Evolutionary conservation across 2,329 filamentous ascomycete genomes (phyloP), one percentile per base, ranked within the genome.

Genomic region (Paradendryphiella salina): DNA sequence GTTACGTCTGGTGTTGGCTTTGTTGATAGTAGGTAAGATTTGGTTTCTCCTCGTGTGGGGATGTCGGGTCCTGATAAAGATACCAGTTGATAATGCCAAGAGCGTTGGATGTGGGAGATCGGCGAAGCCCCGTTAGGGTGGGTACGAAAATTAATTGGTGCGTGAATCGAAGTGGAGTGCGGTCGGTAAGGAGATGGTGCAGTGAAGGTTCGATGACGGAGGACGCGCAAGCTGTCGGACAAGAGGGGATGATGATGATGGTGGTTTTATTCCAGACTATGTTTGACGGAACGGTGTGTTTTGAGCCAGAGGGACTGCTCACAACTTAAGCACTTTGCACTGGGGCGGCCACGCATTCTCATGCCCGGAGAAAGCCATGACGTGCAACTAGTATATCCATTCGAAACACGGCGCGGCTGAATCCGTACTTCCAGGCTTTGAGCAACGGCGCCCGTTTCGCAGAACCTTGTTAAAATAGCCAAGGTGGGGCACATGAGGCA

Each of bases 331-430:
- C 57, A 41, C 36, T 35, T 35, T 18, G 34, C 15, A 28, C 37
- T 13, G 21, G 38, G 44, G 48, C 17, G 21, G 21, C 60, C 54
- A 41, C 45, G 51, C 59, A 61, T 61, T 52, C 56, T 55, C 38
- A 46, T 49, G 43, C 31, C 38, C 47, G 44, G 45, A 59, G 38
- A 51, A 39, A 48, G 54, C 57, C 61, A 69, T 69, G 66, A 67
- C 66, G 64, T 65, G 57, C 46, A 42, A 47, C 17, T 36, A 42
- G 31, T 37, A 47, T 9, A 48, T 17, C 37, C 52, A 48, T 46
- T 46, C 29, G 44, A 40, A 46, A 40, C 35, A 51, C 47, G 42
- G 49, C 42, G 45, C 50, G 60, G 56, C 56, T 63, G 57, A 60
- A 56, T 52, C 63, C 55, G 52, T 53, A 34, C 32, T 36, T 54